These are phyloP conservation scores for Salix udensis DNA, from an alignment of 345 rosid genomes.

Conservation along the genomic window DNA sequence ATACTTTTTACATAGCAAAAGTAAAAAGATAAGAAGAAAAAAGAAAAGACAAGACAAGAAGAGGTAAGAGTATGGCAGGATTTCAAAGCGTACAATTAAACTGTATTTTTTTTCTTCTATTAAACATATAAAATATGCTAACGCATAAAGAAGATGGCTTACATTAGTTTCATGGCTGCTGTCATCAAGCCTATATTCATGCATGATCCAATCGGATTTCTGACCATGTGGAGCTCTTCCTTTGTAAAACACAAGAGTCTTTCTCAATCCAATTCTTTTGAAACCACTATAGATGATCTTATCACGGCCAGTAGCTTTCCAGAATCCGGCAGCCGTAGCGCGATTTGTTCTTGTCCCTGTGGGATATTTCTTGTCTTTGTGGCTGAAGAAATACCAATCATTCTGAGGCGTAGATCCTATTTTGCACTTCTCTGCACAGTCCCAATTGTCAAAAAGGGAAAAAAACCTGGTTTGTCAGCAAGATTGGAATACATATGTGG, in stretches of 20 bases:
- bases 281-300: conserved; percentile 77
- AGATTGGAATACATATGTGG: background rate
- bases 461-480: background rate
- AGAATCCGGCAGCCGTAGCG: conserved; percentile 88
- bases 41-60: background rate
- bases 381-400: conserved; percentile 98
- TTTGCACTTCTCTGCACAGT: conserved; percentile 67
- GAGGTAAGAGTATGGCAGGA: background rate
- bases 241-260: conserved; percentile 86
- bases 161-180: conserved; percentile 33
- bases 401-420: conserved; percentile 92
- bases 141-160: conserved; percentile 17
- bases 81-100: background rate
- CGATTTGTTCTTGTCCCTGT: conserved; percentile 94
- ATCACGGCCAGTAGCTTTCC: conserved; percentile 98
- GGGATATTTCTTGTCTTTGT: conserved; percentile 96
- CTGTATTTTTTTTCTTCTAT: too few relatives aligned
- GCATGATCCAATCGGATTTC: conserved; percentile 99
- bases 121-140: background rate
- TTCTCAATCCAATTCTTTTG: conserved; percentile 75
- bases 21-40: background rate
- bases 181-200: conserved; percentile 93
- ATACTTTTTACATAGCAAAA: background rate
- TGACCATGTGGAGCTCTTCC: conserved; percentile 98
- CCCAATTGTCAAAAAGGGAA: background rate